These are phyloP conservation scores for Trichoderma endophyticum DNA, from an alignment of 2,329 filamentous ascomycete species.

Conservation along the genomic window DNA sequence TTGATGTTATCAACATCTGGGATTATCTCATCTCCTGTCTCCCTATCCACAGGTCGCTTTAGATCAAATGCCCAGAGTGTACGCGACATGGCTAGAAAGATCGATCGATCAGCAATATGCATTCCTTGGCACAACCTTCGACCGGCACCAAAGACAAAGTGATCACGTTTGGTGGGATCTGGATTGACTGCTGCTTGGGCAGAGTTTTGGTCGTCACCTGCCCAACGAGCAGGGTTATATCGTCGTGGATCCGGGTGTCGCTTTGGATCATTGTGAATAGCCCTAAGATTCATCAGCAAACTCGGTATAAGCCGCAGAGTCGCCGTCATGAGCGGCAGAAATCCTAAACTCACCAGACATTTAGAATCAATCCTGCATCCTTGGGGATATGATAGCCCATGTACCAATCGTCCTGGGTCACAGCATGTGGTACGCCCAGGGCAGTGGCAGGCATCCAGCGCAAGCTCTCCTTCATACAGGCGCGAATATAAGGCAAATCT, in stretches of 20 bases:
- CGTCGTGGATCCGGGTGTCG: slow-evolving; percentile 40
- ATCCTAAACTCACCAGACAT: slow-evolving; percentile 30
- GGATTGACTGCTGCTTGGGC: slow-evolving; percentile 16
- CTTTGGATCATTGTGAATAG: slow-evolving; percentile 6
- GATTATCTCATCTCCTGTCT: slow-evolving; percentile 7
- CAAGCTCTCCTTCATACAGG: slow-evolving; percentile 28
- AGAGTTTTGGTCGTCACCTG: neutral
- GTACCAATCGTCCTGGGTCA: slow-evolving; percentile 26
- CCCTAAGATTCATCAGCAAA: neutral
- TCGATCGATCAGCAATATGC: slow-evolving; percentile 26
- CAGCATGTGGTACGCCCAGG: slow-evolving; percentile 34
- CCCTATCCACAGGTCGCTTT: slow-evolving; percentile 21
- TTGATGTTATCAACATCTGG: slow-evolving; percentile 5
- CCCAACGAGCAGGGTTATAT: slow-evolving; percentile 30
- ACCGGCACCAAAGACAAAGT: slow-evolving; percentile 31
- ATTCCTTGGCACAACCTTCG: slow-evolving; percentile 32
- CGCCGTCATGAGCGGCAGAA: too few relatives aligned
- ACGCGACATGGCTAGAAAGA: slow-evolving; percentile 37
- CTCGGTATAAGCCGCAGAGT: neutral
- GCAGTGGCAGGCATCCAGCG: slow-evolving; percentile 30
- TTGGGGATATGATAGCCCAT: slow-evolving; percentile 20
- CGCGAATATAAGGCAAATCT: slow-evolving; percentile 30
- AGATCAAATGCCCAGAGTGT: slow-evolving; percentile 45
- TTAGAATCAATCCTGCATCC: slow-evolving; percentile 15
- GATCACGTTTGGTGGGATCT: slow-evolving; percentile 25